Base-by-base conservation (phyloP, 305 asterid species). In the Solanum hybrid region DNA sequence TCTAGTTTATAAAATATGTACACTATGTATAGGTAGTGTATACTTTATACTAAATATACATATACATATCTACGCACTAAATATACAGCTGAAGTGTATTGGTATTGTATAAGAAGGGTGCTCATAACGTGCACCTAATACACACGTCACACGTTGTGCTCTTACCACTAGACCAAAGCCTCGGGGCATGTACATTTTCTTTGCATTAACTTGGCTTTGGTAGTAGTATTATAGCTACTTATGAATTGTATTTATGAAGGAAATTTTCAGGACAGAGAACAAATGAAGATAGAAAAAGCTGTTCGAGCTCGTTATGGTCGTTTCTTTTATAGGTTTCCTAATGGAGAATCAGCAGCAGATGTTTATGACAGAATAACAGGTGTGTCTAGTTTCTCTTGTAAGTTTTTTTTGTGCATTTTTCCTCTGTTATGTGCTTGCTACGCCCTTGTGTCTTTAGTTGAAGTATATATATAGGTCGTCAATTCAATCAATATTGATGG, bases 311-410 rank as follows among this genome's bases (percentile, higher is more conserved):
- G 91, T 1, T 96, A 95, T 89, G 98, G 98, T 27, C 95, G 97
- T 14, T 96, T 96, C 91, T 96, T 95, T 88, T 95, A 96, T 86
- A 91, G 98, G 88, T 96, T 96, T 91, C 98, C 98, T 3, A 93
- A 96, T 82, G 98, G 98, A 79, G 98, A 96, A 95, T 96, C 98
- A 14, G 98, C 98, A 6, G 98, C 98, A 7, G 98, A 96, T 90
- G 98, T 96, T 45, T 96, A 96, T 90, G 98, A 96, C 73, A 93
- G 98, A 93, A 95, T 96, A 10, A 95, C 98, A 91, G 98, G 98
- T 96, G 20, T 5, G 65, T 68, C 70, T 88, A 5, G 51, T 72
- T 14, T 7, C 0, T 17, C 20, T 73, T 34, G 6, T 6, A 10
- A 70, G 26, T n/a, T 27, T 14, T 87, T 87, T 37, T 87, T 38